These are phyloP conservation scores for Reutealis trisperma DNA, from an alignment of 345 rosid genomes.

Conservation along the genomic window DNA sequence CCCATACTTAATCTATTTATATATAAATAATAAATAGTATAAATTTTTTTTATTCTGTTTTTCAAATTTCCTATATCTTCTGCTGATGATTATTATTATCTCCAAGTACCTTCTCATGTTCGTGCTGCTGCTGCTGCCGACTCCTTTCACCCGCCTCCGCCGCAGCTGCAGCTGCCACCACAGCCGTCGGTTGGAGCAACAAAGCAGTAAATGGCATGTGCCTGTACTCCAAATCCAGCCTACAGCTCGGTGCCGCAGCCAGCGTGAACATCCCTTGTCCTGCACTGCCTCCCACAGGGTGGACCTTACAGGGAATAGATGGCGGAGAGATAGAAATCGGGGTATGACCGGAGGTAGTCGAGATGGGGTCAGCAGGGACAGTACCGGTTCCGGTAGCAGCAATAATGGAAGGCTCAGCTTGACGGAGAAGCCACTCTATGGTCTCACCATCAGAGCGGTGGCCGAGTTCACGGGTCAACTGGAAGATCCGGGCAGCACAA, in stretches of 20 bases:
- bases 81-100: not conserved
- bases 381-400: slow-evolving; percentile 63
- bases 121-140: slow-evolving; percentile 5
- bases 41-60: not conserved
- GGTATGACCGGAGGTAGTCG: slow-evolving; percentile 32
- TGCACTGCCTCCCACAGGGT: slow-evolving; percentile 8
- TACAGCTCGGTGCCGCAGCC: slow-evolving; percentile 36
- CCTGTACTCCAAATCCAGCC: slow-evolving; percentile 48
- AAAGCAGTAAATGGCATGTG: slow-evolving; percentile 65
- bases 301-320: slow-evolving; percentile 34
- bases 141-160: slow-evolving; percentile 23
- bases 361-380: slow-evolving; percentile 40
- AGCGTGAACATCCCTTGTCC: slow-evolving; percentile 24
- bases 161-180: slow-evolving; percentile 1
- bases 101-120: slow-evolving; percentile 15
- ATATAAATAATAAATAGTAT: too few relatives aligned
- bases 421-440: slow-evolving; percentile 64
- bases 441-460: slow-evolving; percentile 71
- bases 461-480: slow-evolving; percentile 74
- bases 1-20: not conserved
- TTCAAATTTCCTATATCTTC: not conserved
- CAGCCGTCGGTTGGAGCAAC: slow-evolving; percentile 43
- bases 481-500: slow-evolving; percentile 73
- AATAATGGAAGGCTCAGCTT: slow-evolving; percentile 59
- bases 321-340: slow-evolving; percentile 33